Base-by-base conservation (phyloP, 345 rosid species). In the Heritiera fomes region DNA sequence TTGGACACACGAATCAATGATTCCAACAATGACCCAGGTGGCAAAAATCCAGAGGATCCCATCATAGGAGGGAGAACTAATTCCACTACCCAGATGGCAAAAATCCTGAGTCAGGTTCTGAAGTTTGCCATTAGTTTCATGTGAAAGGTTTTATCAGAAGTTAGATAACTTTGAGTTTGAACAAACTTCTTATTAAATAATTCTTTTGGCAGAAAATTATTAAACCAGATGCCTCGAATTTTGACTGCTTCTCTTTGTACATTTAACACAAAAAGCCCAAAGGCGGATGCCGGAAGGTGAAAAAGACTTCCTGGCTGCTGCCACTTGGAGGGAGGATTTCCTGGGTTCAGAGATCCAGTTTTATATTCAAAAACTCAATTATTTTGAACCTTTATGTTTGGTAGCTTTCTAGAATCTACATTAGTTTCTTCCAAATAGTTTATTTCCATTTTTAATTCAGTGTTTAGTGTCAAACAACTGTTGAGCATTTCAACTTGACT, bases 261-360 rank as follows among this genome's bases (percentile, higher is more conserved):
- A 69, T 76, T 71, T 41, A 15, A 15, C 67, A 40, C 17, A 71
- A 60, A 58, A 68, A 81, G 86, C 76, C 87, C 82, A 80, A 5
- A 32, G 76, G 72, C 78, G 61, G 71, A 10, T 77, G 66, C 56
- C 56, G 52, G 50, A 56, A 63, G 71, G 73, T 45, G 50, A 55
- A 78, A 58, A 45, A 65, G 85, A 75, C 82, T 77, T 64, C 77
- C 49, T 43, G 80, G 83, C 59, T 62, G 85, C 90, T 83, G 90
- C 94, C 94, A 88, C 79, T 81, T 91, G 94, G 94, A 81, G 83
- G 94, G 94, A 81, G 83, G 82, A 20, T 64, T 73, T 56, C 75
- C 88, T 84, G 55, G 81, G 80, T 75, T 78, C 45, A 5, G 41
- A 14, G 80, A 81, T 64, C 46, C 46, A 18, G 28, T 63, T 70